Conservation (phyloP, 495 filamentous ascomycete species). For the Penicillium odoratum region DNA sequence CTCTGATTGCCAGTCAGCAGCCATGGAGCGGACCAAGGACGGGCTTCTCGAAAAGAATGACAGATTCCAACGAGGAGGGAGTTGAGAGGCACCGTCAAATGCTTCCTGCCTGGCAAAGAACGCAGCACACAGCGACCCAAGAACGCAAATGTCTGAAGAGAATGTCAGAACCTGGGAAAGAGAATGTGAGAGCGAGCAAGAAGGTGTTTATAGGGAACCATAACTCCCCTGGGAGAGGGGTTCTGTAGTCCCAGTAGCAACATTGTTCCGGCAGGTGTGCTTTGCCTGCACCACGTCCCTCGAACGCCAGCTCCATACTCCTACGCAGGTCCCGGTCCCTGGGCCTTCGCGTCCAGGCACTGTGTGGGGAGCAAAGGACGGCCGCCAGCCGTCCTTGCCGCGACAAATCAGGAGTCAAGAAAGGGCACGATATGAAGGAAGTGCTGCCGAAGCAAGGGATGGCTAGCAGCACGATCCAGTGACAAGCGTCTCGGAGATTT, state of each 20-base stretch:
- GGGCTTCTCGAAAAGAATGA: slow-evolving; percentile 54
- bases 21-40: slow-evolving; percentile 50
- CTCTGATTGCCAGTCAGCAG: slow-evolving; percentile 50
- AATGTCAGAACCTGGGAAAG: slow-evolving; percentile 54
- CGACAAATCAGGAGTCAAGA: slow-evolving; percentile 48
- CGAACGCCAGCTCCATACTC: slow-evolving; percentile 41
- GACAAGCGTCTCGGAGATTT: slow-evolving; percentile 45
- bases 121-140: slow-evolving; percentile 36
- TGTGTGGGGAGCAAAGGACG: slow-evolving; percentile 32
- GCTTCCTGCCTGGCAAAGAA: slow-evolving; percentile 47
- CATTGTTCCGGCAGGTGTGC: slow-evolving; percentile 42
- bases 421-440: slow-evolving; percentile 37
- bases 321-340: slow-evolving; percentile 34
- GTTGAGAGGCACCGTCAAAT: slow-evolving; percentile 42
- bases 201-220: slow-evolving; percentile 53
- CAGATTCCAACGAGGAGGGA: slow-evolving; percentile 41
- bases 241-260: slow-evolving; percentile 35
- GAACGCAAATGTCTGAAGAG: slow-evolving; percentile 45
- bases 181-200: slow-evolving; percentile 57
- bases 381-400: slow-evolving; percentile 34
- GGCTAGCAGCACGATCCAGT: slow-evolving; percentile 42
- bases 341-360: slow-evolving; percentile 36
- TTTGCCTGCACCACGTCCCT: slow-evolving; percentile 42
- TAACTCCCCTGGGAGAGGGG: slow-evolving; percentile 39
- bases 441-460: slow-evolving; percentile 43